These are phyloP conservation scores for Aspergillus sp. DNA, from an alignment of 2,329 filamentous ascomycete species.

Conservation along the genomic window DNA sequence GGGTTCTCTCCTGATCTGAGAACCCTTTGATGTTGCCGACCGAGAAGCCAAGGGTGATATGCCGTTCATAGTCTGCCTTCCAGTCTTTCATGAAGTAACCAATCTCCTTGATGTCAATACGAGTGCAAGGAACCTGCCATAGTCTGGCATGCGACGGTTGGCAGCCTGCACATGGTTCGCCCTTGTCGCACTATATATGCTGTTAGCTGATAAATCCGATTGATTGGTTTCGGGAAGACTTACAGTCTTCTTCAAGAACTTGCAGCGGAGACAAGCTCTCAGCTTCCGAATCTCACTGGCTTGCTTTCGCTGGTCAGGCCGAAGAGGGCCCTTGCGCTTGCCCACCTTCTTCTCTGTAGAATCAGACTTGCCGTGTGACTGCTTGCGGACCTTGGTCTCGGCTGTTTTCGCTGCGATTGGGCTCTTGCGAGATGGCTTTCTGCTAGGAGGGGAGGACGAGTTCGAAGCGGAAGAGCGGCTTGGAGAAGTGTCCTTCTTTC, in stretches of 20 bases:
- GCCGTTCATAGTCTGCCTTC: slow-evolving; percentile 94
- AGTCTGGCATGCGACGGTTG: slow-evolving; percentile 92
- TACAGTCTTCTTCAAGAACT: slow-evolving; percentile 94
- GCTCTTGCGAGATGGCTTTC: slow-evolving; percentile 69
- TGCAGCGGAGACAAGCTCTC: slow-evolving; percentile 89
- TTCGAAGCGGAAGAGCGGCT: slow-evolving; percentile 59
- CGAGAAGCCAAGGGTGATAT: slow-evolving; percentile 81
- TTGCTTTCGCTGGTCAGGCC: slow-evolving; percentile 92
- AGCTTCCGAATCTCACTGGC: slow-evolving; percentile 96
- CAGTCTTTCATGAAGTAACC: slow-evolving; percentile 99
- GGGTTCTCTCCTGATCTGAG: slow-evolving; percentile 59
- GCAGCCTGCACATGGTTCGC: slow-evolving; percentile 91
- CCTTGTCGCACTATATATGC: slow-evolving; percentile 72
- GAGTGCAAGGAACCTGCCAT: slow-evolving; percentile 97
- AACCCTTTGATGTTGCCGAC: slow-evolving; percentile 93
- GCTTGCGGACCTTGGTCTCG: slow-evolving; percentile 80
- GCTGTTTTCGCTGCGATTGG: slow-evolving; percentile 75
- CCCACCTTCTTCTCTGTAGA: slow-evolving; percentile 89
- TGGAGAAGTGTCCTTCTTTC: slow-evolving; percentile 51
- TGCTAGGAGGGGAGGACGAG: slow-evolving; percentile 64
- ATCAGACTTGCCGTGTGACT: slow-evolving; percentile 74
- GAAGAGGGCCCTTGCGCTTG: slow-evolving; percentile 81
- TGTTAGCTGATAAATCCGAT: background rate
- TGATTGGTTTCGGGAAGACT: slow-evolving; percentile 12
- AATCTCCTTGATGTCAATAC: slow-evolving; percentile 98